Evolutionary conservation across 768 basidiomycete genomes (phyloP).

Genomic region (Auricularia sp.): DNA sequence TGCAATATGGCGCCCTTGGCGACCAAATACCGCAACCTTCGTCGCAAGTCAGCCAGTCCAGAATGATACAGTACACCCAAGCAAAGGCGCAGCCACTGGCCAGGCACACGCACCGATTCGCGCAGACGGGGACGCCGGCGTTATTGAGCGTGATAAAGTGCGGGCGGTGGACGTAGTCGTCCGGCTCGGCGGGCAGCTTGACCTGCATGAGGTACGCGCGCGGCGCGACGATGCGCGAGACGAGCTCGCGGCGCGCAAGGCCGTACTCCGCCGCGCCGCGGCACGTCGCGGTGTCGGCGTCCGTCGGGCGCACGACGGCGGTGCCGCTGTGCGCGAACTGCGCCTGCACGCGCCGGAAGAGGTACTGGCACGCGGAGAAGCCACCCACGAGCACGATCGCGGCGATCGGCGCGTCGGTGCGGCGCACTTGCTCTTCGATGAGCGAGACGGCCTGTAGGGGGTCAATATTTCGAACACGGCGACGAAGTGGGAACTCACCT

Average conservation of each 20-base stretch:
- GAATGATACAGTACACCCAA: no score
- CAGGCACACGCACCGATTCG: conserved; percentile 53
- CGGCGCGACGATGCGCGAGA: conserved; percentile 75
- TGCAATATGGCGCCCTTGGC: conserved; percentile 54
- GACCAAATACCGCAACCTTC: conserved; percentile 77
- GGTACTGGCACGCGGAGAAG: conserved; percentile 75
- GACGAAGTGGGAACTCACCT: no score
- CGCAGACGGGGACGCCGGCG: conserved; percentile 68
- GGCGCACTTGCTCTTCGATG: conserved; percentile 64
- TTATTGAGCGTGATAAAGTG: conserved; percentile 74
- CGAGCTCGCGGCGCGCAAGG: conserved; percentile 60
- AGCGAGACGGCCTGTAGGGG: conserved; percentile 55
- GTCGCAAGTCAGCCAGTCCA: neutral
- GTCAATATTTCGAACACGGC: no score
- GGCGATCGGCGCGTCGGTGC: conserved; percentile 63
- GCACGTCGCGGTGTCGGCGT: conserved; percentile 81
- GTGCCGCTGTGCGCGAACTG: conserved; percentile 55
- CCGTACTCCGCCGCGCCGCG: conserved; percentile 87
- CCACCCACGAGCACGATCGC: conserved; percentile 85
- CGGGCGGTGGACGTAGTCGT: conserved; percentile 77
- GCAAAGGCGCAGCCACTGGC: no score
- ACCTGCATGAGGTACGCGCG: conserved; percentile 85
- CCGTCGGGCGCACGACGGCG: conserved; percentile 73
- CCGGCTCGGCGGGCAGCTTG: conserved; percentile 78
- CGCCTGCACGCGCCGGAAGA: conserved; percentile 69